These are phyloP conservation scores for Chaetomidium leptoderma DNA, from an alignment of 495 filamentous ascomycete species.

Conservation along the genomic window DNA sequence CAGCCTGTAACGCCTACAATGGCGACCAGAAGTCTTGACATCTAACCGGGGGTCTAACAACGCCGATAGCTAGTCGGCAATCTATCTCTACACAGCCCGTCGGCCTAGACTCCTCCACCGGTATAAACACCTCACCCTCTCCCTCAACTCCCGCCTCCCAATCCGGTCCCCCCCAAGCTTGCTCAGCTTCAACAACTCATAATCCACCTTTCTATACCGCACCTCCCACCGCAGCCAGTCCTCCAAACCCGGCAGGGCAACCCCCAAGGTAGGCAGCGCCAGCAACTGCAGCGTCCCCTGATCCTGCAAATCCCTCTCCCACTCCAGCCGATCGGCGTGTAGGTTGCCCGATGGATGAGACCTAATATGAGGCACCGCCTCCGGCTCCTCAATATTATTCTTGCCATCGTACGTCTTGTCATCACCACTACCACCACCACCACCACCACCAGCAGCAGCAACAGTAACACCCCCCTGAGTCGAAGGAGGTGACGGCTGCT, in stretches of 20 bases:
- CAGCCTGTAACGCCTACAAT: too few relatives aligned
- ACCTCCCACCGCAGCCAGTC: conserved; percentile 44
- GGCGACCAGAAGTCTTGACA: too few relatives aligned
- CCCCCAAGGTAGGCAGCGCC: conserved; percentile 48
- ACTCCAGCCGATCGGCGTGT: neutral
- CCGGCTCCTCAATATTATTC: neutral
- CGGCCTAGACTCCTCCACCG: neutral
- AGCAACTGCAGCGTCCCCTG: conserved; percentile 33
- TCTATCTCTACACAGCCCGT: too few relatives aligned
- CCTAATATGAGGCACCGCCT: neutral
- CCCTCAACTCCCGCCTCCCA: conserved; percentile 1
- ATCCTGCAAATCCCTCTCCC: conserved; percentile 1
- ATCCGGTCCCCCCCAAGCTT: conserved; percentile 2
- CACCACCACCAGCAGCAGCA: neutral
- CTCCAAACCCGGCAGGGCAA: conserved; percentile 33
- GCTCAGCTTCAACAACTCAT: conserved; percentile 22
- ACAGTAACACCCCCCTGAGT: neutral
- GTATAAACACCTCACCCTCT: conserved; percentile 1
- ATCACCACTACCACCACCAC: neutral
- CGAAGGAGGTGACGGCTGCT: neutral
- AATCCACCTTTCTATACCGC: conserved; percentile 45
- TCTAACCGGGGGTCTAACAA: too few relatives aligned
- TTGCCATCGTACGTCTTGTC: neutral
- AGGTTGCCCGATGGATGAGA: neutral
- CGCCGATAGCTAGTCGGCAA: too few relatives aligned